phyloP scores from a whole-genome alignment of 2,329 filamentous ascomycete genomes.

The Stachybotrys chartarum region DNA sequence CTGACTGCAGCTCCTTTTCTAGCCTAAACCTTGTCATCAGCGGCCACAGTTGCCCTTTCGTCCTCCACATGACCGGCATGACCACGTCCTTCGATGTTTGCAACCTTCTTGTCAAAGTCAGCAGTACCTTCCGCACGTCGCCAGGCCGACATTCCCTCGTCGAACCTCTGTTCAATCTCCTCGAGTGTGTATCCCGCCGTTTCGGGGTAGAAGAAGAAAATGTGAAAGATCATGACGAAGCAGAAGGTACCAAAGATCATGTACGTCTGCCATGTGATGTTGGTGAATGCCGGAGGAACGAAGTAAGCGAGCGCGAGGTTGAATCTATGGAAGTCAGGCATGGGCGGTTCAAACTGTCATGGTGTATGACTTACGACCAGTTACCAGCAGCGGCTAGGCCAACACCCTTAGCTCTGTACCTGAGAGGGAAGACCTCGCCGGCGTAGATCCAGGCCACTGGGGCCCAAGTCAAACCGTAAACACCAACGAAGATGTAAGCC shows the following conservation, averaged over 20 bases:
- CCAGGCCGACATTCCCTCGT: not conserved
- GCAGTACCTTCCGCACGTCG: not conserved
- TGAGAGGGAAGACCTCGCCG: constrained; percentile 45
- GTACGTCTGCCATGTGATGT: constrained; percentile 43
- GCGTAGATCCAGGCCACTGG: constrained; percentile 49
- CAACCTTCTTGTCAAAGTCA: not conserved
- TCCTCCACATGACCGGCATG: not conserved
- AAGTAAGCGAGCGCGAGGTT: constrained; percentile 33
- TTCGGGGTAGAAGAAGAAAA: constrained; percentile 49
- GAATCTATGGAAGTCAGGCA: constrained; percentile 13
- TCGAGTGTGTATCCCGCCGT: constrained; percentile 29
- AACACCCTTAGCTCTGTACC: constrained; percentile 45
- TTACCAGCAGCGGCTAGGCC: constrained; percentile 41
- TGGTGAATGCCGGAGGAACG: constrained; percentile 27
- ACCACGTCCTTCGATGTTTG: not conserved
- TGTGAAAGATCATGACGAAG: constrained; percentile 32
- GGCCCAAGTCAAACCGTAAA: constrained; percentile 34
- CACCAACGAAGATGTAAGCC: constrained; percentile 37
- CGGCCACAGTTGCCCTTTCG: too few relatives aligned
- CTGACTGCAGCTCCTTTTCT: too few relatives aligned
- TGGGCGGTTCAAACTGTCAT: constrained; percentile 1
- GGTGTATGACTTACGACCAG: constrained; percentile 21
- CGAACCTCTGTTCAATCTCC: constrained; percentile 1
- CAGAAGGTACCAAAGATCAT: constrained; percentile 35
- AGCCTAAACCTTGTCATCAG: not conserved